phyloP scores from a whole-genome alignment of 768 basidiomycete genomes.

The Phanerochaete carnosa region DNA sequence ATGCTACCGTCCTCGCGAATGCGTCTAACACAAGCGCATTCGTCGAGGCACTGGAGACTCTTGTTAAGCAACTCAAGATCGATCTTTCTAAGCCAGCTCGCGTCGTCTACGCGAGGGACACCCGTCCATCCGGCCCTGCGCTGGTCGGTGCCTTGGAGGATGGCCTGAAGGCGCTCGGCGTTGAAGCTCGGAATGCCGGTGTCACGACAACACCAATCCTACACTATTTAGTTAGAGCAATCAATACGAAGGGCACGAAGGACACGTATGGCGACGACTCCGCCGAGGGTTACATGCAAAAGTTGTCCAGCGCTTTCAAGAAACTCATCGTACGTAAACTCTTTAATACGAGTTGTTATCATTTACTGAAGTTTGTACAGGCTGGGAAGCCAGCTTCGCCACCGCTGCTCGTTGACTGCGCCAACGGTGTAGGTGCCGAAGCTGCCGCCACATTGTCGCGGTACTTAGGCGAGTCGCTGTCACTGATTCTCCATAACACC shows the following conservation, averaged over 20 bases:
- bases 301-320: slow-evolving; percentile 80
- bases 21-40: slow-evolving; percentile 74
- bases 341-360: background rate
- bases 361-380: slow-evolving; percentile 31
- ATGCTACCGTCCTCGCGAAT: slow-evolving; percentile 87
- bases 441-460: slow-evolving; percentile 61
- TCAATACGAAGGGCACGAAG: slow-evolving; percentile 80
- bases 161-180: slow-evolving; percentile 73
- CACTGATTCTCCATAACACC: slow-evolving; percentile 68
- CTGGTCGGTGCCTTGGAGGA: slow-evolving; percentile 79
- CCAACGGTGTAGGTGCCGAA: slow-evolving; percentile 92
- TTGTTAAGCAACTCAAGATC: slow-evolving; percentile 68
- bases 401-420: slow-evolving; percentile 87
- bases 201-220: slow-evolving; percentile 92
- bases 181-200: slow-evolving; percentile 70
- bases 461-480: slow-evolving; percentile 57
- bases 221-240: slow-evolving; percentile 89
- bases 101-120: slow-evolving; percentile 92
- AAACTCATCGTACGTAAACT: slow-evolving; percentile 71
- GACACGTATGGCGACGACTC: slow-evolving; percentile 81
- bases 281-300: slow-evolving; percentile 78
- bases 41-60: slow-evolving; percentile 52
- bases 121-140: slow-evolving; percentile 79
- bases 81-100: slow-evolving; percentile 74
- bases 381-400: slow-evolving; percentile 52